Evolutionary conservation across 345 rosid species (phyloP).

Genomic region (Linum trigynum): DNA sequence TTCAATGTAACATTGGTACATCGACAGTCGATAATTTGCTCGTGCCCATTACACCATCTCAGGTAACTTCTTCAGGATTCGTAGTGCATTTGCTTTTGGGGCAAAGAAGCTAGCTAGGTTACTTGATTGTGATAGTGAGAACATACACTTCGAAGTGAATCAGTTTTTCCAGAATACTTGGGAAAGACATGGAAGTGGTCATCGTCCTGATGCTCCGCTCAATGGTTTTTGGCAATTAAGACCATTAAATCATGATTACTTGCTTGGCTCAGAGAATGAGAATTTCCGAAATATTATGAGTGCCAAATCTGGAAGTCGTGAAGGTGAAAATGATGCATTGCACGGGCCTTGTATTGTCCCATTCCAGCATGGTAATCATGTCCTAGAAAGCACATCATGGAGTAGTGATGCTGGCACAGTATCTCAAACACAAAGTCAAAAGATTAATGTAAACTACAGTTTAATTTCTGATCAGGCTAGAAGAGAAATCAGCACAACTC

Average conservation of each 20-base stretch:
- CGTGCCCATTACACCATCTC: not conserved
- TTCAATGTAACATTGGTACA: not conserved
- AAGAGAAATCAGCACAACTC: not conserved
- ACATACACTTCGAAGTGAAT: slow-evolving; percentile 16
- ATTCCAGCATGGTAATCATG: slow-evolving; percentile 8
- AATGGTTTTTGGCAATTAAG: not conserved
- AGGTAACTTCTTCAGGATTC: slow-evolving; percentile 11
- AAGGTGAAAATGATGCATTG: not conserved
- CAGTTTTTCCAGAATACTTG: slow-evolving; percentile 22
- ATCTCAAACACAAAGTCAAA: not conserved
- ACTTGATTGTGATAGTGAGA: slow-evolving; percentile 20
- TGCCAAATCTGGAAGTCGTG: not conserved
- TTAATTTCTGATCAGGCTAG: slow-evolving; percentile 3
- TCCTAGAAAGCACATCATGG: not conserved
- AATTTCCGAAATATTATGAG: slow-evolving; percentile 2
- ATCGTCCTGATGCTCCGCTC: slow-evolving; percentile 15
- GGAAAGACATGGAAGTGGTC: slow-evolving; percentile 18
- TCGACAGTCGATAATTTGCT: not conserved
- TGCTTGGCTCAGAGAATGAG: not conserved
- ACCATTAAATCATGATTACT: not conserved
- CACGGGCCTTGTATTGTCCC: slow-evolving; percentile 1
- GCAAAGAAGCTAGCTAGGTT: slow-evolving; percentile 14
- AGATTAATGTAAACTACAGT: not conserved
- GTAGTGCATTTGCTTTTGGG: slow-evolving; percentile 11
- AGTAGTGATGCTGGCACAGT: slow-evolving; percentile 5